phyloP scores from a whole-genome alignment of 2,329 filamentous ascomycete species.

The Nemania bipapillata region DNA sequence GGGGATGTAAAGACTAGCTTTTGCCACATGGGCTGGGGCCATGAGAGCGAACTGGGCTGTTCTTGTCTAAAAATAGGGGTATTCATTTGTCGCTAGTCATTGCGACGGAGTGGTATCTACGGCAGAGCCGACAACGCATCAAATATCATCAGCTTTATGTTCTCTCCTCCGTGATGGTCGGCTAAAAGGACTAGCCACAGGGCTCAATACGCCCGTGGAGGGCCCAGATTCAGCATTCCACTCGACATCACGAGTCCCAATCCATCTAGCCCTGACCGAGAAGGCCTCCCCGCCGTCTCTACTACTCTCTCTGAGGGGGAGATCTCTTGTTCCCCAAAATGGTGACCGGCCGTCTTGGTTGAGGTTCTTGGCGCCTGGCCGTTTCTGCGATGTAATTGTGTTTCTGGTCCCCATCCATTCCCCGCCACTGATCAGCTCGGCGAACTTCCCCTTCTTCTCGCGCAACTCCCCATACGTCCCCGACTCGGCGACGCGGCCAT shows the following conservation, averaged over 20 bases:
- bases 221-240: conserved; percentile 42
- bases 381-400: conserved; percentile 5
- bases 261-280: conserved; percentile 39
- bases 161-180: conserved; percentile 41
- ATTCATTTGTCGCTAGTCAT: neutral
- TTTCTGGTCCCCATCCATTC: conserved; percentile 37
- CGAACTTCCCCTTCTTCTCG: conserved; percentile 57
- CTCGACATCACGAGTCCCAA: conserved; percentile 38
- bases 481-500: conserved; percentile 71
- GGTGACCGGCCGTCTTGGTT: neutral
- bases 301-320: conserved; percentile 35
- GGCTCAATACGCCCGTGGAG: conserved; percentile 45
- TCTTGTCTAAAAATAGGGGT: no score
- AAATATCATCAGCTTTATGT: conserved; percentile 35
- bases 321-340: conserved; percentile 23
- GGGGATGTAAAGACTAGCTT: neutral
- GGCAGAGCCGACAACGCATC: neutral
- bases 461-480: conserved; percentile 74
- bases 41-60: no score
- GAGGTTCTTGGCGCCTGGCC: neutral
- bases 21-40: neutral
- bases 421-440: conserved; percentile 54
- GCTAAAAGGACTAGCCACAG: conserved; percentile 45
- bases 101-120: conserved; percentile 4
- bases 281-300: conserved; percentile 10